Evolutionary conservation across 208 protist genomes (phyloP), one percentile per base, ranked within the genome.

Genomic region (Novymonas esmeraldas): DNA sequence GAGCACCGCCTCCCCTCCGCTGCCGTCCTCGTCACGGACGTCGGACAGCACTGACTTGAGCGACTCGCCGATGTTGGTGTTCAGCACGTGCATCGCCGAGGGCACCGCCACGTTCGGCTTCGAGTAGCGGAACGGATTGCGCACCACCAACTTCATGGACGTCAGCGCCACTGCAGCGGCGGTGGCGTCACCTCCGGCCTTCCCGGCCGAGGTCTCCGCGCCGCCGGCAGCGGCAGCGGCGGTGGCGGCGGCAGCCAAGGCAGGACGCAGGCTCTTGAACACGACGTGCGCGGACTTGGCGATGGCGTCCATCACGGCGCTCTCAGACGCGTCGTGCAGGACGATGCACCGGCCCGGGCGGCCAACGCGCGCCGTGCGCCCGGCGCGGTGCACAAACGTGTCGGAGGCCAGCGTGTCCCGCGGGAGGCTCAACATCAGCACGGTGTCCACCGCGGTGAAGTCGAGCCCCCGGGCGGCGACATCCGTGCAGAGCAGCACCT

Each of bases 371-470:
- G 98, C 98, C 22, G 98, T 99, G 48, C 98, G 86, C 14, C 98
- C 98, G 6, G 98, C 90, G 58, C 97, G 87, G 75, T 99, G 98
- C n/a, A 99, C 85, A 69, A 99, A 99, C 16, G 97, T 97, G 54
- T 95, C 91, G 10, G 87, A 70, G 11, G 97, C 89, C 52, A 92
- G 86, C 13, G 48, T 41, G 31, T 55, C 52, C 45, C 50, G 52
- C 6, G 98, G 98, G 22, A 98, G 84, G 65, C 98, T 98, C 55
- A 98, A 97, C 89, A 99, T 98, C 26, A 99, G 56, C 33, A 99
- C 98, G 78, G 93, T 97, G 58, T 96, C 82, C 24, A 99, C 96
- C 26, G 50, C 73, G 10, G 88, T 79, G 39, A 99, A 91, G 84
- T 99, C 98, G 10, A 99, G 76, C 20, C 98, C 98, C 44, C 98